phyloP scores from a whole-genome alignment of 2,329 filamentous ascomycete genomes.

The Colletotrichum euphorbiae region DNA sequence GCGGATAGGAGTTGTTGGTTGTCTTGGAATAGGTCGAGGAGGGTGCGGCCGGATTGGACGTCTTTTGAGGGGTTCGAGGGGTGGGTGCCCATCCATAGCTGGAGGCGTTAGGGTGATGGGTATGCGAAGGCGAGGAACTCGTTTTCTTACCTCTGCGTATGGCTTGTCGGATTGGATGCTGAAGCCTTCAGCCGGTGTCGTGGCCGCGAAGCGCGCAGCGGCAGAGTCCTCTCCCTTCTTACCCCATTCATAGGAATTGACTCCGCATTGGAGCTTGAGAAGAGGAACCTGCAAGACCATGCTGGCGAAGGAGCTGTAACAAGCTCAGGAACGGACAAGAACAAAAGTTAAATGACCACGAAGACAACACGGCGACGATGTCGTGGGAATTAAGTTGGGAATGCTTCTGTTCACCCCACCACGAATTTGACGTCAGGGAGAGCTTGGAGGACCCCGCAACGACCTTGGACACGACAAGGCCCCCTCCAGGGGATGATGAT shows the following conservation, averaged over 20 bases:
- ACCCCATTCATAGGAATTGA: constrained; percentile 99
- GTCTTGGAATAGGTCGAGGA: constrained; percentile 88
- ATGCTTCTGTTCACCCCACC: constrained; percentile 31
- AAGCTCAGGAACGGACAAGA: constrained; percentile 5
- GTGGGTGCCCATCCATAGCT: constrained; percentile 99
- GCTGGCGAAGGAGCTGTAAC: not conserved
- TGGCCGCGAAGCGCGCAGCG: constrained; percentile 88
- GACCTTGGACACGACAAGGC: constrained; percentile 16
- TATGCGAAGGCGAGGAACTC: not conserved
- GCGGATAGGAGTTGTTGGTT: constrained; percentile 85
- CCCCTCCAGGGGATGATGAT: constrained; percentile 23
- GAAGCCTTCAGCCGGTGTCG: constrained; percentile 81
- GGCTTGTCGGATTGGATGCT: constrained; percentile 87
- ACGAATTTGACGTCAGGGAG: constrained; percentile 39
- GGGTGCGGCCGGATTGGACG: constrained; percentile 81
- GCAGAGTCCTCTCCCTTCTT: constrained; percentile 90
- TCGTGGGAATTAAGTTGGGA: constrained; percentile 21
- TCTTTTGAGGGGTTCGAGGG: constrained; percentile 96
- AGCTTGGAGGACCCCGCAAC: constrained; percentile 35
- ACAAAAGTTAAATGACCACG: not conserved
- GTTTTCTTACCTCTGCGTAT: constrained; percentile 82
- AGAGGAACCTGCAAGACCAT: constrained; percentile 78
- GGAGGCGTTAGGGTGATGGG: constrained; percentile 33
- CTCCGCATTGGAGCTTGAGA: constrained; percentile 87
- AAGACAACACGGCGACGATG: constrained; percentile 18